phyloP scores from a whole-genome alignment of 345 rosid genomes.

The Eucalyptus marginata region DNA sequence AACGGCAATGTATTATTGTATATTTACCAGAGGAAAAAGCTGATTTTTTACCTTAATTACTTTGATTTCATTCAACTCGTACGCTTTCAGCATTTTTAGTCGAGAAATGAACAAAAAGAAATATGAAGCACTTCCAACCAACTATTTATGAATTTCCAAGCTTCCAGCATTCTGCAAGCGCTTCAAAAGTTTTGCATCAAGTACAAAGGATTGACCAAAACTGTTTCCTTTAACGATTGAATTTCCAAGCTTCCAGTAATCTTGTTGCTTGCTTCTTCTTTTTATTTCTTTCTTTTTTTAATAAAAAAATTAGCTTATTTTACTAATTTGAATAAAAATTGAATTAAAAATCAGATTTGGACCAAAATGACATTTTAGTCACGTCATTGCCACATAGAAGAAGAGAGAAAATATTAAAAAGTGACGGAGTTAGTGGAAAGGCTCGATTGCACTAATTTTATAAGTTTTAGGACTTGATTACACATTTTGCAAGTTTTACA shows the following conservation, averaged over 20 bases:
- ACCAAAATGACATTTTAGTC: too few relatives aligned
- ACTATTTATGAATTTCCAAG: not conserved
- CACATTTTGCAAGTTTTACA: too few relatives aligned
- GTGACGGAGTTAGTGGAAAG: too few relatives aligned
- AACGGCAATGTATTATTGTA: not conserved
- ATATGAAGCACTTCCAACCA: not conserved
- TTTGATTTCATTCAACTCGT: not conserved
- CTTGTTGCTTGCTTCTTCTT: too few relatives aligned
- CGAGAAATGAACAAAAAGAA: not conserved
- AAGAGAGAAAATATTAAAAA: too few relatives aligned
- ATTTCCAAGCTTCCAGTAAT: not conserved
- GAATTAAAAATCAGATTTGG: too few relatives aligned
- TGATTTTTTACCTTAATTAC: not conserved
- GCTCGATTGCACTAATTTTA: too few relatives aligned
- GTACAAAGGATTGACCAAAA: not conserved
- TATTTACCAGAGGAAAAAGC: not conserved
- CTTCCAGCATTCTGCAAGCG: not conserved
- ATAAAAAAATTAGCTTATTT: too few relatives aligned
- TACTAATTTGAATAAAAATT: too few relatives aligned
- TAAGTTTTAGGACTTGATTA: too few relatives aligned
- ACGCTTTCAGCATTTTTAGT: not conserved
- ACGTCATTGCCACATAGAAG: too few relatives aligned
- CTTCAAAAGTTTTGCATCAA: not conserved
- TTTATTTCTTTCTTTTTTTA: accelerated
- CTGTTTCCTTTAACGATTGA: not conserved